These are phyloP conservation scores for Naumovozyma castellii DNA, from an alignment of 805 yeast species.

Conservation along the genomic window DNA sequence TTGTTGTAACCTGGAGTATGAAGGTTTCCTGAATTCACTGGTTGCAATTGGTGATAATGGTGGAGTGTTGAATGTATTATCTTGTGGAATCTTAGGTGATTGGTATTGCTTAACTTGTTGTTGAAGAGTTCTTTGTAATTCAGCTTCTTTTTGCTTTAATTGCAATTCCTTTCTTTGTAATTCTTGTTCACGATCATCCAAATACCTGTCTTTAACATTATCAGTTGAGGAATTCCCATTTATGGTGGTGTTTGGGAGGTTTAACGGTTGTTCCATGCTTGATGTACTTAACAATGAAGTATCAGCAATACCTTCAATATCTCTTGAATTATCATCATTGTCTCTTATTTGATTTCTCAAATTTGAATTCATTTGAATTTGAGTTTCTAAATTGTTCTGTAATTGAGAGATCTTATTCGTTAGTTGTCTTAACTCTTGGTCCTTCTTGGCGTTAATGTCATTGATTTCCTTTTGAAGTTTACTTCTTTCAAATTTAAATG, in stretches of 20 bases:
- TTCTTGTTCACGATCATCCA: constrained; percentile 23
- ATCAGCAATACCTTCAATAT: neutral
- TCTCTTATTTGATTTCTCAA: too few relatives aligned
- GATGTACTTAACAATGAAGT: neutral
- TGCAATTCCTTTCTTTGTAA: constrained; percentile 22
- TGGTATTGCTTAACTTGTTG: constrained; percentile 1
- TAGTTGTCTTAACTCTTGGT: too few relatives aligned
- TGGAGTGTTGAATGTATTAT: constrained; percentile 1
- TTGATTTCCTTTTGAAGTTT: too few relatives aligned
- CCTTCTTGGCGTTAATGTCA: too few relatives aligned
- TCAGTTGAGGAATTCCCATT: neutral
- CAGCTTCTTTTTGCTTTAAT: constrained; percentile 25
- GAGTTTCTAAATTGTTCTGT: too few relatives aligned
- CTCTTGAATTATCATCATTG: too few relatives aligned
- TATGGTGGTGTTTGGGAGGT: neutral
- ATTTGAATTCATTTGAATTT: too few relatives aligned
- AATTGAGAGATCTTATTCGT: too few relatives aligned
- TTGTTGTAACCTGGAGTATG: constrained; percentile 11
- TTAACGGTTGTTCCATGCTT: neutral
- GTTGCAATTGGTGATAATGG: constrained; percentile 2
- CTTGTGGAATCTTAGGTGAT: constrained; percentile 2
- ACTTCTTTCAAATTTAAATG: too few relatives aligned
- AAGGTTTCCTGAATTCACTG: constrained; percentile 8
- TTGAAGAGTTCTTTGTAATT: constrained; percentile 17
- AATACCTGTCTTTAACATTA: constrained; percentile 6